Evolutionary conservation across 2,329 filamentous ascomycete species (phyloP), one percentile per base, ranked within the genome.

Genomic region (Neocucurbitaria cava): DNA sequence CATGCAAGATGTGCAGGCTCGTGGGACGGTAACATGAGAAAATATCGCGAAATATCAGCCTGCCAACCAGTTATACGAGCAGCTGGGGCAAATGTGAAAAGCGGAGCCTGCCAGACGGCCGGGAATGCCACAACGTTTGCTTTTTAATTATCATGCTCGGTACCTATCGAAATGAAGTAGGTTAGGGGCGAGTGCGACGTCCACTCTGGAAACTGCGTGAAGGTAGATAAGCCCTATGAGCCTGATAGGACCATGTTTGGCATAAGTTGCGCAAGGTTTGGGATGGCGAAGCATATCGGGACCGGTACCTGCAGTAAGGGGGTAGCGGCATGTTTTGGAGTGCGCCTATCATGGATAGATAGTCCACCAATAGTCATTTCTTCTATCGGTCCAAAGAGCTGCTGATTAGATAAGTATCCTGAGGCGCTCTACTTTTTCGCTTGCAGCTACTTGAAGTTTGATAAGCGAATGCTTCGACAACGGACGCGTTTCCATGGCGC

Each of bases 11-110:
- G 20, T 33, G 45, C 49, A 33, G 45, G 18, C 46, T 50, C 20
- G 43, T 52, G 52, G 31, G 38, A 56, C 49, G 30, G 46, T 23
- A 31, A 13, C 33, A 52, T 41, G 42, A 41, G 35, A 28, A 21
- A 30, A 21, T 39, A 26, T 11, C 21, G 23, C 11, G 13, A 39
- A 23, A 20, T 9, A 7, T 36, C 10, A 23, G 39, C 39, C 39
- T 13, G 39, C 41, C 20, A 20, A 24, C 41, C 21, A n/a, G 20
- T 41, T 41, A 41, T 41, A 41, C 20, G 13, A 3, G 18, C 30
- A 18, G 23, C 20, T 28, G 24, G 31, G 23, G 45, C 10, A 18
- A 39, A 38, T 39, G n/a, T n/a, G 10, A n/a, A 24, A 28, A 3
- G 39, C 39, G 20, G 18, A 6, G 39, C 39, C 5, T 24, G 39